Evolutionary conservation across 2,329 filamentous ascomycete genomes (phyloP), one percentile per base, ranked within the genome.

Genomic region (Penicillium sp.): DNA sequence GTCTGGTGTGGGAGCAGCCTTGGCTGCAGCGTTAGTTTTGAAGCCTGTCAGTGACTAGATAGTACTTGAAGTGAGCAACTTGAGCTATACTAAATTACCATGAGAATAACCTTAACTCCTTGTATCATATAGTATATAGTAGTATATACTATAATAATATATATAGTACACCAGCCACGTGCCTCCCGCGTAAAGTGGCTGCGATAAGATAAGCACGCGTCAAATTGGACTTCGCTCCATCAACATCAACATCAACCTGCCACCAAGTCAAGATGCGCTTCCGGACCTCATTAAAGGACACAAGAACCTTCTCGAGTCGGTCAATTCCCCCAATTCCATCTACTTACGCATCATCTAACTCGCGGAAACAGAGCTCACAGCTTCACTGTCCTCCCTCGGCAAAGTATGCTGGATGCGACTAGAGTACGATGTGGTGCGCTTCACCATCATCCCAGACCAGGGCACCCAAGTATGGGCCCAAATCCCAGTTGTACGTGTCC

Each of bases 401-500:
- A 92, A 93, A 74, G 88, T 95, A 59, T 91, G 90, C 42, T 96
- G 92, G 92, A 82, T 96, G 60, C 89, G 92, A 62, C 84, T 99
- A 29, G 91, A 93, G 76, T 86, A 95, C 76, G 87, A 92, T 55
- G 87, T 88, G 51, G 87, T 93, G 52, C 92, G 92, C 64, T 96
- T 99, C 77, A 97, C 94, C 56, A 90, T 97, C 67, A 93, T 97
- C 58, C 92, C 94, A 1, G 92, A 97, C 71, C 88, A 90, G 67
- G 93, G 94, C 56, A 95, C 91, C 8, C 93, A 97, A 80, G 93
- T 97, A 51, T 99, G 94, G 94, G 91, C 92, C 81, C 92, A 81
- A 70, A 87, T 86, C 40, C 58, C 64, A 37, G 63, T 69, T 46
- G 75, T 76, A 69, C 44, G 74, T 67, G 24, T 50, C 42, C 3